Base-by-base conservation (phyloP, 2,329 filamentous ascomycete species). In the Cryphonectria naterciae region DNA sequence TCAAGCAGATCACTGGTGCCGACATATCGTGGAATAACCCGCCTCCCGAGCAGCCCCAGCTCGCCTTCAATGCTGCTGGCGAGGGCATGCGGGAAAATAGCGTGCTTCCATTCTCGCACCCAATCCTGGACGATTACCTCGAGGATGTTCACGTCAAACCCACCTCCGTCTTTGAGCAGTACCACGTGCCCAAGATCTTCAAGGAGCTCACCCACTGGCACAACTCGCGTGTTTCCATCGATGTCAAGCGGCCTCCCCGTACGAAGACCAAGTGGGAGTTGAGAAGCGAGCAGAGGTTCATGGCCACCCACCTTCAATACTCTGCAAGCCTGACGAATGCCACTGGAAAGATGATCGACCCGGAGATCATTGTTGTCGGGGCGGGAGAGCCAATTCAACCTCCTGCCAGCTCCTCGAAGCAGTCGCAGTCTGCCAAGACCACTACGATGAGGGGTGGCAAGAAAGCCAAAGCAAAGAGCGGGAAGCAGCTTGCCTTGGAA, bases 241-340 rank as follows among this genome's bases (percentile, higher is more conserved):
- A 86, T 37, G 74, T 77, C 1, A 85, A 83, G 68, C 67, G 68
- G 5, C 54, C 68, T 7, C 74, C 74, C 0, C 78, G 75, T 43
- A 69, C 75, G 10, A 76, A 74, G 19, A 78, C 74, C 1, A 80
- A 76, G 63, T 79, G 72, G 37, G 78, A 83, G 8, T 79, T 78
- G 67, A 85, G 81, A 73, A 81, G 81, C 68, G 89, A 91, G 61
- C 91, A 94, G 75, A 84, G 83, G 67, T 89, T 88, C 76, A 91
- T 92, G 87, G 85, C 86, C 1, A 89, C 92, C 71, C 92, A 92
- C 79, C 85, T 85, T 39, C 83, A 85, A 1, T 94, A 94, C 77
- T 90, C 92, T 1, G 90, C 89, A 17, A 93, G 90, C 78, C 82
- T 94, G 63, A 92, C 90, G 0, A 91, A 89, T 70, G 83, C 88